phyloP scores from a whole-genome alignment of 176 grass and related monocot genomes.

The Eleusine coracana region DNA sequence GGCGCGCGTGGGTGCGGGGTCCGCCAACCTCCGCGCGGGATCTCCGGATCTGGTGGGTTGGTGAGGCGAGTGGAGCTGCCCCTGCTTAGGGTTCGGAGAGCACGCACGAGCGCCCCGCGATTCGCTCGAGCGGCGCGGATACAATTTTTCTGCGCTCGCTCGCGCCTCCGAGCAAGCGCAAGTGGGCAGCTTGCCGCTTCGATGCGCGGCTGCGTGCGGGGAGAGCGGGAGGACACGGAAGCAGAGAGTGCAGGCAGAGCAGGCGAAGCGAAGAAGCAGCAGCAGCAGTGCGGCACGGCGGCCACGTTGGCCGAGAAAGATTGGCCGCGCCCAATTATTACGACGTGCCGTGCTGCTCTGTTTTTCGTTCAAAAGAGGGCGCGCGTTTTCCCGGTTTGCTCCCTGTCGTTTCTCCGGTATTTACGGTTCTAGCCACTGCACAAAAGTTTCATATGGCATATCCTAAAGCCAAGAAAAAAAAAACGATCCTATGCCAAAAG shows the following conservation, averaged over 20 bases:
- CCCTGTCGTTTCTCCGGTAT: not conserved
- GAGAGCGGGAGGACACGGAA: not conserved
- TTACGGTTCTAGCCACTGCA: not conserved
- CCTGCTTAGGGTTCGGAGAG: not conserved
- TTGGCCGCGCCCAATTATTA: not conserved
- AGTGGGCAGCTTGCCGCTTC: not conserved
- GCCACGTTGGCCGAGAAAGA: constrained; percentile 21
- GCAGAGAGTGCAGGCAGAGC: not conserved
- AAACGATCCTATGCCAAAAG: no score
- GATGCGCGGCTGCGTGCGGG: not conserved
- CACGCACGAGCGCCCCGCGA: constrained; percentile 40
- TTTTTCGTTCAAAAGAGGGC: not conserved
- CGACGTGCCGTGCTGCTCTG: not conserved
- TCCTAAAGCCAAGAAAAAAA: no score
- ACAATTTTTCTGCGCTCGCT: constrained; percentile 10
- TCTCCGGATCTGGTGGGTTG: constrained; percentile 43
- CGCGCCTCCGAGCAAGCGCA: not conserved
- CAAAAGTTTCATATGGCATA: no score
- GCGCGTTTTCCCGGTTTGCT: not conserved
- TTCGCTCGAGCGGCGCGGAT: not conserved
- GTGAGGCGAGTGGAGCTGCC: not conserved
- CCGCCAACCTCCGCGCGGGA: constrained; percentile 6
- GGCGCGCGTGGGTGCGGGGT: not conserved
- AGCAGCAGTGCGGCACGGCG: not conserved
- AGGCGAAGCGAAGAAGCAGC: not conserved